Conservation (phyloP, 495 filamentous ascomycete species). For the Penicillium dipodomyicola region DNA sequence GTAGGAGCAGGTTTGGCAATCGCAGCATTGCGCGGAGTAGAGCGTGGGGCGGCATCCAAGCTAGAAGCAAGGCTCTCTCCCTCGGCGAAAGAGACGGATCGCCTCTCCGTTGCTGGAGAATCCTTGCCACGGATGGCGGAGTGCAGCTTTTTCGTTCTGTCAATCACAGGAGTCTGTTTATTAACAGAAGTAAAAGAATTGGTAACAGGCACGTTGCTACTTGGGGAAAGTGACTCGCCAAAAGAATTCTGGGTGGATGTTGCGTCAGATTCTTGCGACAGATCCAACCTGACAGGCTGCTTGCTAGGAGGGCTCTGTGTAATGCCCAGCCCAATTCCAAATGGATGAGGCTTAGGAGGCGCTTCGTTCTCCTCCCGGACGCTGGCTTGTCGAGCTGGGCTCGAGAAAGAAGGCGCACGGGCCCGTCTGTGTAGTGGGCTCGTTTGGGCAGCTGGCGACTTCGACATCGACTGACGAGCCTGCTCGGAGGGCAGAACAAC, state of each 20-base stretch:
- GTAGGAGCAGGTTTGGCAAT: not conserved
- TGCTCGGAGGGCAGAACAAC: not conserved
- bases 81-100: constrained; percentile 32
- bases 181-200: not conserved
- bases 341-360: not conserved
- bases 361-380: constrained; percentile 4
- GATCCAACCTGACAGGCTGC: not conserved
- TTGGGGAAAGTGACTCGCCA: constrained; percentile 3
- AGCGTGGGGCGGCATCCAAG: constrained; percentile 7
- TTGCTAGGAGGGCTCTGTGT: constrained; percentile 30
- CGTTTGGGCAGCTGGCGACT: not conserved
- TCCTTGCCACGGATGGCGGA: constrained; percentile 29
- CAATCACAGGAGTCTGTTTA: constrained; percentile 7
- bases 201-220: not conserved
- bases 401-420: constrained; percentile 26
- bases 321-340: constrained; percentile 34
- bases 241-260: constrained; percentile 9
- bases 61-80: constrained; percentile 14
- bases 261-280: not conserved
- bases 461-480: not conserved
- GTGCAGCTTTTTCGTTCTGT: constrained; percentile 18
- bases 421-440: constrained; percentile 18
- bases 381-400: constrained; percentile 21
- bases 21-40: constrained; percentile 3
- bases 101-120: constrained; percentile 20